Percentiles rank a stretch among this genome's conserved stretches.
phyloP scores from a whole-genome alignment of 768 basidiomycete species.

The Sporobolomyces roseus region DNA sequence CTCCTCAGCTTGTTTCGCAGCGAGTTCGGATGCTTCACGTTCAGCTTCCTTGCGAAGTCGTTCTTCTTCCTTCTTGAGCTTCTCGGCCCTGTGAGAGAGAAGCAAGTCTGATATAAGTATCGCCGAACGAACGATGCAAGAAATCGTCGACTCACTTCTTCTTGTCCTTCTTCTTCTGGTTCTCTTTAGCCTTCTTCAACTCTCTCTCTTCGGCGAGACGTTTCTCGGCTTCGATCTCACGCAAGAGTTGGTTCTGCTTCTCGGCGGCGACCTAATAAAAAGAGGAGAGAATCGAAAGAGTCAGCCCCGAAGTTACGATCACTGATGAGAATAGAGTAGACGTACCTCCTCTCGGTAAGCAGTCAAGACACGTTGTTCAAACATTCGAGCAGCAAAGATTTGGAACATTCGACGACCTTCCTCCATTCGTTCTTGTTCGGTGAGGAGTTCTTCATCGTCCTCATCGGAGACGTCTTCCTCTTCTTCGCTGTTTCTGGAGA shows the following conservation, averaged over 20 bases:
- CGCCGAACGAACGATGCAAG: no score
- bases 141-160: slow-evolving; percentile 60
- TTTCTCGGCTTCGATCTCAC: slow-evolving; percentile 94
- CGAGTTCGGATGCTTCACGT: slow-evolving; percentile 79
- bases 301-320: no score
- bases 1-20: slow-evolving; percentile 67
- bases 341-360: slow-evolving; percentile 73
- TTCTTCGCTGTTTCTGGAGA: slow-evolving; percentile 50
- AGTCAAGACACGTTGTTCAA: slow-evolving; percentile 94
- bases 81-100: slow-evolving; percentile 66
- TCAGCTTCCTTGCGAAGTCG: slow-evolving; percentile 76
- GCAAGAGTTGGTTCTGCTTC: slow-evolving; percentile 83
- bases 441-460: slow-evolving; percentile 63
- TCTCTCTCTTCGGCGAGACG: slow-evolving; percentile 78
- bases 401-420: slow-evolving; percentile 99
- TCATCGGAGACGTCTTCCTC: slow-evolving; percentile 58
- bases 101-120: background rate
- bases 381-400: slow-evolving; percentile 98
- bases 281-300: background rate
- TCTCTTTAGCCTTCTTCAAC: slow-evolving; percentile 84
- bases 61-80: slow-evolving; percentile 87
- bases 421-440: slow-evolving; percentile 97
- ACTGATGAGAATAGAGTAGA: background rate
- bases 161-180: slow-evolving; percentile 99
- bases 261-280: slow-evolving; percentile 78